Evolutionary conservation across 805 yeast species (phyloP), one percentile per base, ranked within the genome.

Genomic region (Pichia thaimueangensis): DNA sequence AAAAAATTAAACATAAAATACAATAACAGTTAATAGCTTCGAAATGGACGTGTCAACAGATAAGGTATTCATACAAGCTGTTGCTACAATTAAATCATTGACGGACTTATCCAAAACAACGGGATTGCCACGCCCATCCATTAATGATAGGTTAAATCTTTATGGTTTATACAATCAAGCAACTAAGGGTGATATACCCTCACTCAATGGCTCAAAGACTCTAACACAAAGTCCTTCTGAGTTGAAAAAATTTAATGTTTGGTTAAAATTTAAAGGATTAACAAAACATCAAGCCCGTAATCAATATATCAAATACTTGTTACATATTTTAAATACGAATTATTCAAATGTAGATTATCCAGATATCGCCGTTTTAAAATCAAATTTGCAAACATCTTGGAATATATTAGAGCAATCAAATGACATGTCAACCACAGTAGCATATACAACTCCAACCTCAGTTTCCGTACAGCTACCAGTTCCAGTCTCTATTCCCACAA

Each of bases 151-250:
- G 27, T 77, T 82, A 45, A 71, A 70, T 49, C 68, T 86, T 4
- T 86, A 86, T 58, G 95, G 95, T 0, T 69, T 86, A 39, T 86
- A 86, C 63, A 87, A 86, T 54, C 96, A 86, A 57, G 89, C 95
- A 2, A 86, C 94, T 5, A 91, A 85, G 60, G 96, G 96, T 7
- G 78, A 86, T 58, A 87, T 84, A 8, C 74, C 72, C 37, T 81
- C 81, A 2, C 68, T 82, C 32, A 73, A 83, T 77, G 71, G 73
- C 2, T 64, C 87, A 36, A 91, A 91, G 0, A 60, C 24, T 24
- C 4, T 62, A 1, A 89, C 88, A 5, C 60, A 58, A 32, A 60
- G 74, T 1, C 67, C 74, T 8, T 86, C 80, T 49, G 86, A 78
- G 53, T 81, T 73, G 49, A 72, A 78, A 51, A 86, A 86, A 58